Evolutionary conservation across 192 early-diverging fungal genomes (phyloP).

Genomic region (Endogone sp.): DNA sequence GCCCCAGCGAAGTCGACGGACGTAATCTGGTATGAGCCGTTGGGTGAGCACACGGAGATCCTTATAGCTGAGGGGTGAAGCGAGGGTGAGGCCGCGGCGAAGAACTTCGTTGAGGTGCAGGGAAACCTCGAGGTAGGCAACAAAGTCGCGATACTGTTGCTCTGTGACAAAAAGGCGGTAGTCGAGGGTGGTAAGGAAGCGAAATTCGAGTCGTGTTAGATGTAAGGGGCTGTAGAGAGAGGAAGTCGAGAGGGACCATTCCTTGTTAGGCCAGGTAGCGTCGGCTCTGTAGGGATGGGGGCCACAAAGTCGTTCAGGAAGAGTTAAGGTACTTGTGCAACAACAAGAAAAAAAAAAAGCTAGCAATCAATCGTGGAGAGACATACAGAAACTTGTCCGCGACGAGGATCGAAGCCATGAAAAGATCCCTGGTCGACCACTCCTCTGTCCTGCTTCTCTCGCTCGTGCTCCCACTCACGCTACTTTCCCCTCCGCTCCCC

Average conservation of each 20-base stretch:
- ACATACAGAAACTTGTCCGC: constrained; percentile 50
- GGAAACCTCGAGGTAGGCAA: constrained; percentile 38
- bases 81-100: not conserved
- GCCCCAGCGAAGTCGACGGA: constrained; percentile 22
- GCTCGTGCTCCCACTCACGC: not conserved
- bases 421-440: constrained; percentile 40
- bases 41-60: constrained; percentile 41
- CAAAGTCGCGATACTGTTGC: constrained; percentile 36
- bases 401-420: constrained; percentile 39
- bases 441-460: constrained; percentile 6
- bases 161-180: constrained; percentile 39
- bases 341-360: not conserved
- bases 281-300: constrained; percentile 18
- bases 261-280: constrained; percentile 39
- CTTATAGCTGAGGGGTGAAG: constrained; percentile 31
- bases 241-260: constrained; percentile 42
- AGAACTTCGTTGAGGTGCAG: constrained; percentile 34
- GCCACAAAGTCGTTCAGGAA: not conserved
- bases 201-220: constrained; percentile 36
- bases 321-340: not conserved
- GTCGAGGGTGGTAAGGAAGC: constrained; percentile 36
- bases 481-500: not conserved
- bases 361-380: too few relatives aligned
- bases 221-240: constrained; percentile 25
- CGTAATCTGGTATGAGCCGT: constrained; percentile 28